phyloP scores from a whole-genome alignment of 2,329 filamentous ascomycete species.

The Neonectria coccinea region DNA sequence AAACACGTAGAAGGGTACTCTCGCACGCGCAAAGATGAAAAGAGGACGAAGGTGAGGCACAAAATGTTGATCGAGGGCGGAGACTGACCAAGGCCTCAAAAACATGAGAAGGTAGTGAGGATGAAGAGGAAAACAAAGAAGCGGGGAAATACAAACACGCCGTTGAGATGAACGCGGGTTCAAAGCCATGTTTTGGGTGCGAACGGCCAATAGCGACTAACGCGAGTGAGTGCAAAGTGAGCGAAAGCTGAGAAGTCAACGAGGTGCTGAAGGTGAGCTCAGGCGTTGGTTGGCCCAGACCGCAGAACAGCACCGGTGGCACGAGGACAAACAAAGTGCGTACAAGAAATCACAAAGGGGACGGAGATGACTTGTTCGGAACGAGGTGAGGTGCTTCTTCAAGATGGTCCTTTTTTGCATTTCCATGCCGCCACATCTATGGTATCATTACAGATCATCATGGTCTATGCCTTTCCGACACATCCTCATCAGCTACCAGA shows the following conservation, averaged over 20 bases:
- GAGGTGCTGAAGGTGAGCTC: not conserved
- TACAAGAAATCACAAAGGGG: not conserved
- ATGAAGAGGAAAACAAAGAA: not conserved
- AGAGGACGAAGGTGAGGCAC: too few species aligned
- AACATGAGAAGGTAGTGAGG: not conserved
- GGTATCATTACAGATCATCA: conserved; percentile 55
- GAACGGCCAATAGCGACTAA: not conserved
- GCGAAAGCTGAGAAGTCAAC: not conserved
- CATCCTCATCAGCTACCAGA: conserved; percentile 37
- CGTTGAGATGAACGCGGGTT: not conserved
- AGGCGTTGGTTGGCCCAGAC: not conserved
- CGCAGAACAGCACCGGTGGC: not conserved
- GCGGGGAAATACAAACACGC: too few species aligned
- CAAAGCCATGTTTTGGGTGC: not conserved
- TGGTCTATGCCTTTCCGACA: conserved; percentile 46
- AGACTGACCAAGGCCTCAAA: not conserved
- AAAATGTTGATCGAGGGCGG: not conserved
- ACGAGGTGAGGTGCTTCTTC: conserved; percentile 39
- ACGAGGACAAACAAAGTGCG: not conserved
- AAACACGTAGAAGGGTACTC: not conserved
- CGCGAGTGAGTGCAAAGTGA: not conserved
- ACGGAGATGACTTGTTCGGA: conserved; percentile 18
- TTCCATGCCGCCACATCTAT: conserved; percentile 50
- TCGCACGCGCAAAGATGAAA: not conserved
- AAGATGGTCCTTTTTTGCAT: conserved; percentile 46